phyloP scores from a whole-genome alignment of 2,329 filamentous ascomycete genomes.

The Ceratocystis harringtonii region DNA sequence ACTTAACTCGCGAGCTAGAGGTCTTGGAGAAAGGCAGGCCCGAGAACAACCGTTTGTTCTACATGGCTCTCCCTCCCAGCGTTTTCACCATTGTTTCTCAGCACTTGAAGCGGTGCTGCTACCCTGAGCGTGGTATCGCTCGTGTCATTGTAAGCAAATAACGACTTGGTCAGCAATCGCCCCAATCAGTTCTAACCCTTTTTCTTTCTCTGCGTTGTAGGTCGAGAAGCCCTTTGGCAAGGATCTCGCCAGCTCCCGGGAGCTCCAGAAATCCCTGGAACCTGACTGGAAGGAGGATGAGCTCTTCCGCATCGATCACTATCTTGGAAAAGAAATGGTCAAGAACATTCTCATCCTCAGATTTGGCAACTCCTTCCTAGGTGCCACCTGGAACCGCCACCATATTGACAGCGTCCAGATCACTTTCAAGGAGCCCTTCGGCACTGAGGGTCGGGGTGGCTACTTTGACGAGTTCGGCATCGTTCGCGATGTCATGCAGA shows the following conservation, averaged over 20 bases:
- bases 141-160: constrained; percentile 68
- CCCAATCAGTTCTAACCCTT: constrained; percentile 20
- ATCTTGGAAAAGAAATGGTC: constrained; percentile 99
- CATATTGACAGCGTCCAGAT: constrained; percentile 99
- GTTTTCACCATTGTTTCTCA: constrained; percentile 97
- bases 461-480: constrained; percentile 99
- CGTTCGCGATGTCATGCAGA: constrained; percentile 99
- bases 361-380: constrained; percentile 98
- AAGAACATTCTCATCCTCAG: constrained; percentile 98
- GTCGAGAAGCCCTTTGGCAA: constrained; percentile 99
- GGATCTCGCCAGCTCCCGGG: constrained; percentile 82
- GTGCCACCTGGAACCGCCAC: constrained; percentile 96
- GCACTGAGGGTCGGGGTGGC: constrained; percentile 90
- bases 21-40: constrained; percentile 68
- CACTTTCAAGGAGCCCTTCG: constrained; percentile 98
- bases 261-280: constrained; percentile 85
- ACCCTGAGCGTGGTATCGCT: constrained; percentile 77
- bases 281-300: constrained; percentile 99
- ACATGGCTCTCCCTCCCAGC: constrained; percentile 95
- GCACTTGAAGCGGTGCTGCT: constrained; percentile 94
- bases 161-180: constrained; percentile 18
- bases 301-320: constrained; percentile 98
- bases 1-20: constrained; percentile 71
- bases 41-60: constrained; percentile 88
- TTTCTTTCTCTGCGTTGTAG: constrained; percentile 29